A percentile compares a stretch with the other conserved stretches of the same genome.
phyloP scores from a whole-genome alignment of 306 rosid genomes.

The Prunus davidiana region DNA sequence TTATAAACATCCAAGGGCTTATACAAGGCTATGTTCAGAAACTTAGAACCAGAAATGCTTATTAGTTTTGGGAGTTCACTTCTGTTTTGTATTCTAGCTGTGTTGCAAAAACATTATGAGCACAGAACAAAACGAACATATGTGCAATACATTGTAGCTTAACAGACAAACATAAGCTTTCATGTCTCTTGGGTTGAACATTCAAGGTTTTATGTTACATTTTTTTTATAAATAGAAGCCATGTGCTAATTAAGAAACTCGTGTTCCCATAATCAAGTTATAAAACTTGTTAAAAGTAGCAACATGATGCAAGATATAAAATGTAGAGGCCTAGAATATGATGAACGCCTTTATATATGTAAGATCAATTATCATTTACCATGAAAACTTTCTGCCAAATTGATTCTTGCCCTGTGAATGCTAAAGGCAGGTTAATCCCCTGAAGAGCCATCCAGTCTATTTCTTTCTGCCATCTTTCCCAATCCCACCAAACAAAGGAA shows the following conservation, averaged over 20 bases:
- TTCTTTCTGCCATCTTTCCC: constrained; percentile 99
- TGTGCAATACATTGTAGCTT: not conserved
- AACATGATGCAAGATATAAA: not conserved
- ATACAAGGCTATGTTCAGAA: not conserved
- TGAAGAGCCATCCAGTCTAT: constrained; percentile 99
- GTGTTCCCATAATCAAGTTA: not conserved
- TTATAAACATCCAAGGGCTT: not conserved
- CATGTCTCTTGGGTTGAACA: not conserved
- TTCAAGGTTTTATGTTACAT: not conserved
- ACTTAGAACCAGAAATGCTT: not conserved
- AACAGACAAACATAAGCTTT: not conserved
- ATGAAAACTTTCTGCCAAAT: constrained; percentile 88
- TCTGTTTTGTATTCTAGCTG: not conserved
- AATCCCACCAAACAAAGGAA: constrained; percentile 98
- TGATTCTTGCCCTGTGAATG: constrained; percentile 92
- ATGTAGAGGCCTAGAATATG: not conserved
- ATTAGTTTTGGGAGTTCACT: not conserved
- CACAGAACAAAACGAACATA: too few relatives aligned
- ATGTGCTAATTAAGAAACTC: not conserved
- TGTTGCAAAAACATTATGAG: not conserved
- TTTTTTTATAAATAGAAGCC: not conserved
- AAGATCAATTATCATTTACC: constrained; percentile 38
- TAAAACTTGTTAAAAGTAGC: not conserved
- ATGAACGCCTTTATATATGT: not conserved
- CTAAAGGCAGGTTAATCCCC: constrained; percentile 91